A percentile compares a stretch with the other conserved stretches of the same genome.
Conservation (phyloP, 371 early-diverging fungal genomes). For the Zychaea mexicana region DNA sequence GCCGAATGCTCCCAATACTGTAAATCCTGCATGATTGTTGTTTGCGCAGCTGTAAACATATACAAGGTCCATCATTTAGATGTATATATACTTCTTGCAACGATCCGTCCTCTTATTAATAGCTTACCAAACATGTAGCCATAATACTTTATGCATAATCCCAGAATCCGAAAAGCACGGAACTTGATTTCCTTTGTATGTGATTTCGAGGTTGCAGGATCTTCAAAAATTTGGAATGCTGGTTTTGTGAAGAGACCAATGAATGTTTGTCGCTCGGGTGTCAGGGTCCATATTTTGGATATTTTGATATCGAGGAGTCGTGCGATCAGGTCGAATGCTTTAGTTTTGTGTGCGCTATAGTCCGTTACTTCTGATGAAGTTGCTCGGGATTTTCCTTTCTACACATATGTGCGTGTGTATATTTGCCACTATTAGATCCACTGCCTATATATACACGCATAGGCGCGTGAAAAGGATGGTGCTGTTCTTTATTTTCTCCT, state of each 20-base stretch:
- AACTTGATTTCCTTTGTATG: constrained; percentile 39
- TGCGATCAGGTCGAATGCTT: constrained; percentile 55
- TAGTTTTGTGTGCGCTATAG: constrained; percentile 60
- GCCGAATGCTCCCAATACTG: constrained; percentile 92
- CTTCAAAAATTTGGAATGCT: constrained; percentile 83
- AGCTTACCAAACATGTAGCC: constrained; percentile 76
- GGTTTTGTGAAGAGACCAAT: constrained; percentile 84
- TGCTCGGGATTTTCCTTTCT: constrained; percentile 31
- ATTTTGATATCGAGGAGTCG: constrained; percentile 69
- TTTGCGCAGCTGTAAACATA: constrained; percentile 65
- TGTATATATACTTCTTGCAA: no score
- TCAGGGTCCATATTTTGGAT: constrained; percentile 77
- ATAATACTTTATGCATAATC: constrained; percentile 70
- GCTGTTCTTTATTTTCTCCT: no score
- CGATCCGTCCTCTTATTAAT: no score
- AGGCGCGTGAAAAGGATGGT: no score
- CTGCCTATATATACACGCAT: no score
- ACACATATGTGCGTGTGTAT: not conserved
- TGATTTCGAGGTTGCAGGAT: constrained; percentile 32
- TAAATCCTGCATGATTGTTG: constrained; percentile 85
- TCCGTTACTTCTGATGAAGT: constrained; percentile 47
- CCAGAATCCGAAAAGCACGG: constrained; percentile 63
- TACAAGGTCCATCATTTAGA: not conserved
- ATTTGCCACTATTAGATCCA: no score
- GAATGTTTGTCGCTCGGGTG: constrained; percentile 77